phyloP scores from a whole-genome alignment of 2,329 filamentous ascomycete genomes.

The Colletotrichum lupini region DNA sequence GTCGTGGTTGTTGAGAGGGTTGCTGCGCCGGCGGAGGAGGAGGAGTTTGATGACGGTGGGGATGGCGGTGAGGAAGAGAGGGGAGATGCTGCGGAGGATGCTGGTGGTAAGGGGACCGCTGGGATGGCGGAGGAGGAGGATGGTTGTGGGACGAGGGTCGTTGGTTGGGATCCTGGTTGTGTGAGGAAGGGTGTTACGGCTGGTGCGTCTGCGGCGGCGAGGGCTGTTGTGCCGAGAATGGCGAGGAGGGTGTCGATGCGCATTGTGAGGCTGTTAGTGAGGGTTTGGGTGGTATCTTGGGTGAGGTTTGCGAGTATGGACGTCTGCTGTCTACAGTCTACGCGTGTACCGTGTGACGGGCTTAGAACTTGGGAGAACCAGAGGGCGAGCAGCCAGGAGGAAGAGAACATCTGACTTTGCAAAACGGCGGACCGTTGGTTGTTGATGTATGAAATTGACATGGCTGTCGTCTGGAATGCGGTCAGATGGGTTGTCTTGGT shows the following conservation, averaged over 20 bases:
- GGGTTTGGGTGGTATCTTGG: background rate
- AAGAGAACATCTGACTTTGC: background rate
- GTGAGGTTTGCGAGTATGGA: too few relatives aligned
- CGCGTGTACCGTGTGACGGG: too few relatives aligned
- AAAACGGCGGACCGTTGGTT: background rate
- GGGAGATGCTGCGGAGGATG: background rate
- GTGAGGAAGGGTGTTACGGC: background rate
- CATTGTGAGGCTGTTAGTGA: background rate
- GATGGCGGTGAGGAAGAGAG: background rate
- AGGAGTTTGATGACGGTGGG: background rate
- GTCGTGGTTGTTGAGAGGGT: background rate
- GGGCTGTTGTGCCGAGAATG: slow-evolving; percentile 13
- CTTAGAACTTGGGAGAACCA: background rate
- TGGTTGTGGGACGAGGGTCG: background rate
- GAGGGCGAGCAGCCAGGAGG: background rate
- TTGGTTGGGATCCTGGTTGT: background rate
- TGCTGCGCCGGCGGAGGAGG: background rate
- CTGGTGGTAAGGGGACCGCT: background rate
- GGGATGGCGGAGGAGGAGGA: background rate
- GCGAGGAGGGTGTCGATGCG: slow-evolving; percentile 3
- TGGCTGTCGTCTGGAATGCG: slow-evolving; percentile 4
- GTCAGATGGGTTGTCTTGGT: slow-evolving; percentile 5
- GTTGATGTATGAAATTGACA: background rate
- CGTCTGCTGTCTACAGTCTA: too few relatives aligned
- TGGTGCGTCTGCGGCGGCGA: background rate